These are phyloP conservation scores for Chytriomyces sp. DNA, from an alignment of 192 early-diverging fungal genomes.

Conservation along the genomic window DNA sequence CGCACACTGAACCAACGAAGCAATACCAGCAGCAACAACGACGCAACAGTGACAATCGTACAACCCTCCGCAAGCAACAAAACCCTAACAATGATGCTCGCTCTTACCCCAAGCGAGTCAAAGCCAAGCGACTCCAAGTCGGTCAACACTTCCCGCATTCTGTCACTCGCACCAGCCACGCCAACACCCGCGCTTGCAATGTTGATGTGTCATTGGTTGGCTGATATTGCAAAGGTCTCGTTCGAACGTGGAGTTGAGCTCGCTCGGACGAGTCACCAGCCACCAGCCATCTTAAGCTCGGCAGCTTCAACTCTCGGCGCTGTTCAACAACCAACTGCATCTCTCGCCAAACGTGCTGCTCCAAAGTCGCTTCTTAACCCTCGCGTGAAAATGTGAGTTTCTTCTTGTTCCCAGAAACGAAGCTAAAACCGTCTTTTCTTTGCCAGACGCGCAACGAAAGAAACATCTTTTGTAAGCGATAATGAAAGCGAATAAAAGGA, in stretches of 20 bases:
- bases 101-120: not conserved
- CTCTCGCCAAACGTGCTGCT: not conserved
- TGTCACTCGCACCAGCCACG: not conserved
- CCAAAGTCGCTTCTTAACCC: constrained; percentile 1
- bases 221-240: no score
- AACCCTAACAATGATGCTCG: not conserved
- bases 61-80: not conserved
- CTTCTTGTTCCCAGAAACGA: not conserved
- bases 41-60: not conserved
- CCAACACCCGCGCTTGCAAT: not conserved
- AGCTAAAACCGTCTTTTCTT: not conserved
- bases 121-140: not conserved
- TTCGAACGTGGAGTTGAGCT: no score
- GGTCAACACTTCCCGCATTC: no score
- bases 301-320: no score
- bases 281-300: no score
- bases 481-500: not conserved
- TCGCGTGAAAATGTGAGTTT: constrained; percentile 11
- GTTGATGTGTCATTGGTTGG: no score
- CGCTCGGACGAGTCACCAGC: no score
- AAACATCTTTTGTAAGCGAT: constrained; percentile 4
- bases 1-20: not conserved
- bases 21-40: not conserved
- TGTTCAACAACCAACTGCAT: not conserved
- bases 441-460: not conserved